Percentiles rank a stretch among this genome's conserved stretches.
Evolutionary conservation across 352 stramenopile species (phyloP).

Genomic region (Pythium oligandrum): DNA sequence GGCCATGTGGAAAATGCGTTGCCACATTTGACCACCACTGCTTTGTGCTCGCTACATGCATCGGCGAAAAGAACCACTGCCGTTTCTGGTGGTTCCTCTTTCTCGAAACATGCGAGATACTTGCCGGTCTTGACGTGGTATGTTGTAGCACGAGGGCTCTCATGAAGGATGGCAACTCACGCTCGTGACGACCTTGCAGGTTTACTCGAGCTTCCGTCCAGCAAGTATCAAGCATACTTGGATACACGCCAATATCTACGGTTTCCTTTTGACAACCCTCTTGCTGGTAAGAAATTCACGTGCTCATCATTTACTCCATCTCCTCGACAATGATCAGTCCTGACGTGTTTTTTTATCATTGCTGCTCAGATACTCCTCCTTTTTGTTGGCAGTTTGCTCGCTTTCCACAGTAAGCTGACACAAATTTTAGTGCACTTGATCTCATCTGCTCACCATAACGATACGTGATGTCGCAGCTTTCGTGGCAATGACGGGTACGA

Average conservation of each 20-base stretch:
- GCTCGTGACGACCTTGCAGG: background rate
- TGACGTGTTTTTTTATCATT: conserved; percentile 1
- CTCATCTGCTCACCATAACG: background rate
- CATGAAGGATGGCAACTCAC: background rate
- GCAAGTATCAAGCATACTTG: conserved; percentile 18
- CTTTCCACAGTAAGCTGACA: conserved; percentile 29
- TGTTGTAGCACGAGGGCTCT: background rate
- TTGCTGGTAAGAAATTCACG: conserved; percentile 23
- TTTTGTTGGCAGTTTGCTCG: conserved; percentile 12
- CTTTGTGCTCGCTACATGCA: conserved; percentile 78
- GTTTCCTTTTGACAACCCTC: conserved; percentile 16
- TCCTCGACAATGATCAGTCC: conserved; percentile 1
- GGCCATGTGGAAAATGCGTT: conserved; percentile 70
- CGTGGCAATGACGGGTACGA: conserved; percentile 53
- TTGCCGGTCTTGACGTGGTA: conserved; percentile 24
- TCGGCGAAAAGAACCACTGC: conserved; percentile 89
- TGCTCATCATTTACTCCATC: conserved; percentile 6
- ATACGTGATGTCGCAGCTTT: conserved; percentile 19
- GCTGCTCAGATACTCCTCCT: conserved; percentile 12
- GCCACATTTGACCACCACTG: conserved; percentile 93
- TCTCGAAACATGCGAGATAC: conserved; percentile 28
- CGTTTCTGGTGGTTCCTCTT: conserved; percentile 78
- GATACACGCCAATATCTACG: conserved; percentile 16
- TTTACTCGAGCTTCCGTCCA: conserved; percentile 3
- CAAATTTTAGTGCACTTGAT: background rate